Conservation (phyloP, 1,284 basidiomycete species). For the Apiotrichum gracile region DNA sequence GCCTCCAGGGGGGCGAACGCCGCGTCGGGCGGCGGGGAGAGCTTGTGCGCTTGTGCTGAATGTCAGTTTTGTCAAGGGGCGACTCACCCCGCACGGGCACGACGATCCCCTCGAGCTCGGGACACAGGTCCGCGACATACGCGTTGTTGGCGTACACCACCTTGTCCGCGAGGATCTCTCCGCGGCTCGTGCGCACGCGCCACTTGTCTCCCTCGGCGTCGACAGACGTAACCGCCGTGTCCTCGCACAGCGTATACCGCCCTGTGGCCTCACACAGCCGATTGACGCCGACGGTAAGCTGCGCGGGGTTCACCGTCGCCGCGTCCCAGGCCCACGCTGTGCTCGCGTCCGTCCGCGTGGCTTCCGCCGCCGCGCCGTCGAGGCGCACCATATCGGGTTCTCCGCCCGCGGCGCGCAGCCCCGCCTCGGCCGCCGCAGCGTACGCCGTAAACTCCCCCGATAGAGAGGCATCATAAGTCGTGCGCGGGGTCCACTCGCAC, state of each 20-base stretch:
- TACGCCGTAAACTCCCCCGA: conserved; percentile 28
- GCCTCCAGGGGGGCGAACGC: conserved; percentile 20
- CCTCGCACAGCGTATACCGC: conserved; percentile 24
- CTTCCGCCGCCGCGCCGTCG: conserved; percentile 8
- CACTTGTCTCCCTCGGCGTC: conserved; percentile 3
- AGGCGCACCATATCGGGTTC: conserved; percentile 7
- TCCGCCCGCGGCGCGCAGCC: conserved; percentile 14
- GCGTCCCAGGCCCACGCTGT: conserved; percentile 28
- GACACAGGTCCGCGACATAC: conserved; percentile 23
- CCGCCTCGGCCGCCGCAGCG: conserved; percentile 16
- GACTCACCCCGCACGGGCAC: conserved; percentile 16
- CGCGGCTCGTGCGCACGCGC: conserved; percentile 30
- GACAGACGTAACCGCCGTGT: neutral
- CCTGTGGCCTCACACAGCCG: conserved; percentile 11
- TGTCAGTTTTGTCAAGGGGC: neutral
- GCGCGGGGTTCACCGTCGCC: conserved; percentile 35
- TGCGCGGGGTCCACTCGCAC: conserved; percentile 34
- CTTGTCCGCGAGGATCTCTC: conserved; percentile 17
- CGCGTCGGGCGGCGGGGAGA: conserved; percentile 22
- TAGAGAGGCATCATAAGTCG: conserved; percentile 33
- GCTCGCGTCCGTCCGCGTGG: conserved; percentile 5
- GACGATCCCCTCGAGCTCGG: conserved; percentile 26
- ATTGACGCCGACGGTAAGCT: conserved; percentile 30
- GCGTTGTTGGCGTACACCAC: conserved; percentile 35
- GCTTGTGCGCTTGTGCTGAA: conserved; percentile 33